Conservation (phyloP, 192 early-diverging fungal genomes). For the Coemansia sp. region DNA sequence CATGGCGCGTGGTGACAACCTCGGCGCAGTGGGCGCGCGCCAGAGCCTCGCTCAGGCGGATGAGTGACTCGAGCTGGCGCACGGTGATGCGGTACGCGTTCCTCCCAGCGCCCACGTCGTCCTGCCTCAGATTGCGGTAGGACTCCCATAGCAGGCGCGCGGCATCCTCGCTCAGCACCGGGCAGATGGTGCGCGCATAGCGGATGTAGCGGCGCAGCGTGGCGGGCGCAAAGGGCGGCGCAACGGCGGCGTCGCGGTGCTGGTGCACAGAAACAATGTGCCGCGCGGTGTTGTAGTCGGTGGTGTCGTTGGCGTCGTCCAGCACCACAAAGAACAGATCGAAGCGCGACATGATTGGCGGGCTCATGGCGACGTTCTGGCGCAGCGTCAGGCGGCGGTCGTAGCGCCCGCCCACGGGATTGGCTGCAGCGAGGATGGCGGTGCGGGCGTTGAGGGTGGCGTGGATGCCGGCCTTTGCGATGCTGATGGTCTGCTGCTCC, state of each 20-base stretch:
- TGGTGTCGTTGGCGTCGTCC: conserved; percentile 87
- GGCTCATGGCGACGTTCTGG: conserved; percentile 96
- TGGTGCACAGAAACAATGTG: conserved; percentile 91
- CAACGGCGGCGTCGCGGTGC: conserved; percentile 62
- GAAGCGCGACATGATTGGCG: conserved; percentile 98
- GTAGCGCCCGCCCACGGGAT: conserved; percentile 93
- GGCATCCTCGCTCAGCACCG: conserved; percentile 75
- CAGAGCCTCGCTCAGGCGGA: conserved; percentile 93
- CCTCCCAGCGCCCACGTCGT: conserved; percentile 71
- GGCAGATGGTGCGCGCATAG: conserved; percentile 87
- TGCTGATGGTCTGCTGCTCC: conserved; percentile 97
- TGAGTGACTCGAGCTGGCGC: conserved; percentile 94
- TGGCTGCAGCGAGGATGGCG: conserved; percentile 94
- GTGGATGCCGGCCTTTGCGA: conserved; percentile 96
- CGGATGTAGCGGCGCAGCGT: conserved; percentile 82
- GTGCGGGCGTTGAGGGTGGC: conserved; percentile 93
- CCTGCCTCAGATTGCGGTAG: conserved; percentile 86
- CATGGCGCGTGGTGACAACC: conserved; percentile 68
- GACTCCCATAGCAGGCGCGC: conserved; percentile 73
- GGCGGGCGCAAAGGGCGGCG: conserved; percentile 72
- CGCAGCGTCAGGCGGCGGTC: conserved; percentile 92
- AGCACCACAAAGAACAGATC: conserved; percentile 97
- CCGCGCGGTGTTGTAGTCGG: conserved; percentile 87
- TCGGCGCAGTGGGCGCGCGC: conserved; percentile 80
- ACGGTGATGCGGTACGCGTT: conserved; percentile 94